Percentiles rank a stretch among this genome's conserved stretches.
Evolutionary conservation across 75 land plant species (phyloP).

Genomic region (Larix kaempferi): DNA sequence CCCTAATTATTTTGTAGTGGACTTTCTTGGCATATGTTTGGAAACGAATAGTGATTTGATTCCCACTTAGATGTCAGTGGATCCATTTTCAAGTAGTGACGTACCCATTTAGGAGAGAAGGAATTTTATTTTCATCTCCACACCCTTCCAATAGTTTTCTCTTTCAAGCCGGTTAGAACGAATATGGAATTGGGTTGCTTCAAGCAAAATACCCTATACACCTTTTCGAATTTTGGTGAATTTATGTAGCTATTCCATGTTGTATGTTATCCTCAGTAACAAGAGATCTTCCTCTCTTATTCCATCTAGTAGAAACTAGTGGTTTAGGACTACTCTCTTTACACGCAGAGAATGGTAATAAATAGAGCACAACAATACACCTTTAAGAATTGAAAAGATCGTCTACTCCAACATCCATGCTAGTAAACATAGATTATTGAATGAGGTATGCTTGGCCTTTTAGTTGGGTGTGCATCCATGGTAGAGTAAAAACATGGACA

Average conservation of each 20-base stretch:
- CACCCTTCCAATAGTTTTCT: too few species aligned
- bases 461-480: neutral
- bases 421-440: neutral
- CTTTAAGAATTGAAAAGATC: neutral
- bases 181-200: neutral
- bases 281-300: neutral
- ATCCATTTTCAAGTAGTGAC: too few species aligned
- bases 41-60: too few species aligned
- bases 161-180: too few species aligned
- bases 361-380: too few species aligned
- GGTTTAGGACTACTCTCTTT: neutral
- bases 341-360: neutral
- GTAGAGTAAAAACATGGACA: too few species aligned
- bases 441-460: neutral
- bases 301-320: neutral
- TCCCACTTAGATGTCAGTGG: too few species aligned
- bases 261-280: neutral
- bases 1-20: too few species aligned
- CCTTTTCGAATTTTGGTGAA: slow-evolving; percentile 4
- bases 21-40: too few species aligned
- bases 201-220: slow-evolving; percentile 1
- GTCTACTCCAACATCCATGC: neutral
- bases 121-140: too few species aligned
- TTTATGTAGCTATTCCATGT: neutral
- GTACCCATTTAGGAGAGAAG: too few species aligned